These are phyloP conservation scores for Schizochytrium sp. DNA, from an alignment of 108 stramenopile genomes.

Conservation along the genomic window DNA sequence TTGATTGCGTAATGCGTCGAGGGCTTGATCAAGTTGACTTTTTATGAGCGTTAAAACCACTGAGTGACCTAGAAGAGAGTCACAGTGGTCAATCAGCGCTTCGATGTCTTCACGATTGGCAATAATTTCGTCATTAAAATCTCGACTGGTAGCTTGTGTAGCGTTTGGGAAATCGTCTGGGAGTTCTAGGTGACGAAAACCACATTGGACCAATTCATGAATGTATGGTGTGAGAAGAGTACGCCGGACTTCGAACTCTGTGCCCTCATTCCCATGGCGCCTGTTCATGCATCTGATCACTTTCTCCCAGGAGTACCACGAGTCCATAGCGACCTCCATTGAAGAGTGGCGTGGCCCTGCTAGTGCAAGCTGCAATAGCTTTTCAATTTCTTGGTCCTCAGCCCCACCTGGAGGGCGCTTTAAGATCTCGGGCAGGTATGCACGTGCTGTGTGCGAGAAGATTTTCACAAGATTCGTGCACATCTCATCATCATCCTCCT, in stretches of 20 bases:
- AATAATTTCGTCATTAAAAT: background rate
- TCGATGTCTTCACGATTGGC: background rate
- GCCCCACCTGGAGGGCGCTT: background rate
- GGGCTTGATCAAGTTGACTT: slow-evolving; percentile 6
- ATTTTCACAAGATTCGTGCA: background rate
- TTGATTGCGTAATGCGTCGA: background rate
- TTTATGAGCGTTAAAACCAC: background rate
- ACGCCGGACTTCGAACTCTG: background rate
- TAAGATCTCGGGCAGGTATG: slow-evolving; percentile 1
- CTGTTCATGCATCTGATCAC: background rate
- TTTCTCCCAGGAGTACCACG: slow-evolving; percentile 11
- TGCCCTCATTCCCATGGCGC: background rate
- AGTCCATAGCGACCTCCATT: background rate
- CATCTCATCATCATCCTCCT: slow-evolving; percentile 32
- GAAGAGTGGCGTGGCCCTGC: background rate
- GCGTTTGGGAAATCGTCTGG: background rate
- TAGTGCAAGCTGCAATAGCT: slow-evolving; percentile 3
- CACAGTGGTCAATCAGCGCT: background rate
- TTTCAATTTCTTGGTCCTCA: background rate
- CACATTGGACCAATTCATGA: background rate
- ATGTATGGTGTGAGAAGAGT: background rate
- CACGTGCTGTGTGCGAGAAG: background rate
- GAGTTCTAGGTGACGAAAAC: background rate
- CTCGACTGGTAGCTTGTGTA: background rate
- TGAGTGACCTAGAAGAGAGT: background rate